Evolutionary conservation across 306 rosid species (phyloP), one percentile per base, ranked within the genome.

Genomic region (Prunus fruticosa): DNA sequence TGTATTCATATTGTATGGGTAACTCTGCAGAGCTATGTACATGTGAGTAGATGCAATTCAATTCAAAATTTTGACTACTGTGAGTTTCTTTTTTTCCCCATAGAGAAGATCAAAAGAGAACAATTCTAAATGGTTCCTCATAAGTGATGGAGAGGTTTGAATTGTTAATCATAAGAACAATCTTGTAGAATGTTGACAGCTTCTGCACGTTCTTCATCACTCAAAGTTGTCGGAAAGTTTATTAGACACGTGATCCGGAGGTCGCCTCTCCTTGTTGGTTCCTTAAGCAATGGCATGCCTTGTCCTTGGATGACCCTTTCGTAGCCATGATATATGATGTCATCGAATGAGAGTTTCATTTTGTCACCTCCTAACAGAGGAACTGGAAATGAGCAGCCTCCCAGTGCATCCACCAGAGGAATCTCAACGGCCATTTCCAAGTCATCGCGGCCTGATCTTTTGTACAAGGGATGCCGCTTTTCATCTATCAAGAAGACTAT

Each of bases 331-430:
- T 78, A 76, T 84, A 92, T 82, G 74, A 68, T 79, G 70, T 88
- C 77, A 50, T 95, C 96, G 45, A 90, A 84, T 34, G 92, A 84
- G 47, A 95, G 3, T 43, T 64, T 71, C 96, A 90, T 84, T 8
- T 75, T 78, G 16, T 90, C 89, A 15, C 97, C 97, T 77, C 96
- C 97, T 64, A 95, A 52, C 13, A 92, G 68, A 75, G 97, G 99
- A 75, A 92, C 81, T 69, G 91, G 60, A 60, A 92, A 79, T 64
- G 93, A 84, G 82, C 96, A 92, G 51, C 97, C 97, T 8, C 96
- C 87, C 71, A 95, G 92, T 20, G 97, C 97, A 23, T 82, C 83
- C 43, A 82, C 87, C 8, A 95, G 83, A 71, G 97, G 91, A 73
- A 95, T 87, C 85, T 87, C 86, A 80, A 92, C 66, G 23, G 83